These are phyloP conservation scores for Penicillium sp. DNA, from an alignment of 2,329 filamentous ascomycete species.

Conservation along the genomic window DNA sequence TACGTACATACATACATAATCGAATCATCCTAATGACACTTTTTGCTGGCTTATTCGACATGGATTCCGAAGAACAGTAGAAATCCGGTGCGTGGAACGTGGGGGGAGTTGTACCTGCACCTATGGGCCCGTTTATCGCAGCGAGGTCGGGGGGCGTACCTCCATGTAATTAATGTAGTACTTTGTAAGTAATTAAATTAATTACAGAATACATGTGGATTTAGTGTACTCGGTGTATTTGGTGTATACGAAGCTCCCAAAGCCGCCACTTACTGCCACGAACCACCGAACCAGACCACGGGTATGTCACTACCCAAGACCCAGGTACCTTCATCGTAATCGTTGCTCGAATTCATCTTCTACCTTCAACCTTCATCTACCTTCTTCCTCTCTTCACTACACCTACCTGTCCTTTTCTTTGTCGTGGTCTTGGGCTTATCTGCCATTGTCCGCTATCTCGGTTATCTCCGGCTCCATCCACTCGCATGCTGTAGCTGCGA, in stretches of 20 bases:
- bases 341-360: conserved; percentile 2
- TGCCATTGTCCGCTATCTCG: conserved; percentile 28
- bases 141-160: not conserved
- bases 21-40: too few species aligned
- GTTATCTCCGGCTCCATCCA: conserved; percentile 32
- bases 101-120: not conserved
- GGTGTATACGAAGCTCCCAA: not conserved
- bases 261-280: conserved; percentile 10
- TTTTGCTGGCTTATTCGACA: not conserved
- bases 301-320: conserved; percentile 10
- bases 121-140: not conserved
- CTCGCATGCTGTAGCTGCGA: conserved; percentile 13
- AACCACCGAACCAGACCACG: conserved; percentile 1
- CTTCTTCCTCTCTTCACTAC: not conserved
- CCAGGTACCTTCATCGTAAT: conserved; percentile 20
- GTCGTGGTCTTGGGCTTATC: conserved; percentile 16
- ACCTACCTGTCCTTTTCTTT: conserved; percentile 4
- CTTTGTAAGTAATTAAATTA: not conserved
- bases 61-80: not conserved
- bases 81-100: not conserved
- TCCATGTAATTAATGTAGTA: not conserved
- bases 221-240: not conserved
- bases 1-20: not conserved
- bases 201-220: not conserved
- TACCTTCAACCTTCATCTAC: not conserved